Conservation (phyloP, 2,329 filamentous ascomycete species). For the Lachnellula willkommii region DNA sequence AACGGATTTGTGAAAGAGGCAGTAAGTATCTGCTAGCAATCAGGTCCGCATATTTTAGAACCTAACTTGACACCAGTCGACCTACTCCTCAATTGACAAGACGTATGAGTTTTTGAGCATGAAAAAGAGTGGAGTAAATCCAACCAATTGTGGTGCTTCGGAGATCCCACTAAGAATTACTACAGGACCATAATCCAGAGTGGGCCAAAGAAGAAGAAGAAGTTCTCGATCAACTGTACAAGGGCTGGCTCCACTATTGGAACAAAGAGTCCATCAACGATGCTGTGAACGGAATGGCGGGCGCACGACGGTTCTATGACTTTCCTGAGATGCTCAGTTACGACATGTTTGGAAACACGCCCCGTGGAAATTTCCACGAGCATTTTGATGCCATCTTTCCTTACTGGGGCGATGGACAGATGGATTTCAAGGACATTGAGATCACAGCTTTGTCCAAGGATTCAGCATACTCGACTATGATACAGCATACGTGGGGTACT, state of each 20-base stretch:
- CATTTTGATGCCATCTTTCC: conserved; percentile 5
- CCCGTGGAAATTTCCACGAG: not conserved
- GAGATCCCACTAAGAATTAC: too few species aligned
- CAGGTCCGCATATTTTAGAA: too few species aligned
- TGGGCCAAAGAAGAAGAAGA: too few species aligned
- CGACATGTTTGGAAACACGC: conserved; percentile 5
- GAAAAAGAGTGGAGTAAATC: too few species aligned
- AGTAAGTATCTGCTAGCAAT: too few species aligned
- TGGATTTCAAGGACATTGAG: conserved; percentile 2
- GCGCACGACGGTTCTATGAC: conserved; percentile 1
- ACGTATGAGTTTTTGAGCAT: too few species aligned
- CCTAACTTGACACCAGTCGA: too few species aligned
- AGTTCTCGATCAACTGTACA: not conserved
- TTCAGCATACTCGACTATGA: not conserved
- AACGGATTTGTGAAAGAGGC: too few species aligned
- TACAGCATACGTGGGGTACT: conserved; percentile 3
- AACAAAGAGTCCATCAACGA: not conserved
- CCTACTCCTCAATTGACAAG: too few species aligned
- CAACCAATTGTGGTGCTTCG: too few species aligned
- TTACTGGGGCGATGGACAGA: not conserved
- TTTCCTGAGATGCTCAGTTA: conserved; percentile 1
- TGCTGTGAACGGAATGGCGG: conserved; percentile 2
- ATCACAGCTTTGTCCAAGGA: not conserved
- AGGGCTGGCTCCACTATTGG: conserved; percentile 1
- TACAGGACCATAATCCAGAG: too few species aligned